Base-by-base conservation (phyloP, 2,329 filamentous ascomycete species). In the Colletotrichum limetticola region DNA sequence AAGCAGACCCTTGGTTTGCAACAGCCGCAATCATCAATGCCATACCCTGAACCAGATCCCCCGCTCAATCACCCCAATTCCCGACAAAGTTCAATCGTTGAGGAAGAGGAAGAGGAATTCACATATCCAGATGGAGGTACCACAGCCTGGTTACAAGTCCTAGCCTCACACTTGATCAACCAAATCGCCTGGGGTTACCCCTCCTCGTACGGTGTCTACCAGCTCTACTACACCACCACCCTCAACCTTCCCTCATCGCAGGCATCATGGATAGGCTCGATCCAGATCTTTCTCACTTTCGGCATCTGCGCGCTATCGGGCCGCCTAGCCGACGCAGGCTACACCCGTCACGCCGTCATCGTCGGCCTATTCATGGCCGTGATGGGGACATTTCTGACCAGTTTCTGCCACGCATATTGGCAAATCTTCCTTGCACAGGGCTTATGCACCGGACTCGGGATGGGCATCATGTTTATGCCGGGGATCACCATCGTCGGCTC, bases 381-480 rank as follows among this genome's bases (percentile, higher is more conserved):
- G 0, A 28, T 85, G 0, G 86, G 86, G 19, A 82, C 85, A 30
- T 85, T 89, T 76, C 81, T 83, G 76, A 85, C 85, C 9, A 86
- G 84, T 37, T 77, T 86, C 1, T 78, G 82, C 7, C 83, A 77
- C 0, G 74, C 77, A 26, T 88, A 87, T 76, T 88, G 84, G 83
- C 85, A 88, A 58, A 72, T 88, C 0, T 81, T 89, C 35, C 82
- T 89, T 0, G 80, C 85, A 0, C 90, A 92, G 74, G 90, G 88
- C 0, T 74, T 92, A 1, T 90, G 89, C 56, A 84, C 88, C 30
- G 90, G 90, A 0, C 79, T 91, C 1, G 90, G 90, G 1, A 82
- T 83, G 76, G 85, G 90, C 1, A 79, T 90, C 65, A 81, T 91
- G 76, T 89, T 90, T 80, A 84, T 85, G 57, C 86, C 90, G 35